These are phyloP conservation scores for Medicago ruthenica DNA, from an alignment of 306 rosid species.

Conservation along the genomic window DNA sequence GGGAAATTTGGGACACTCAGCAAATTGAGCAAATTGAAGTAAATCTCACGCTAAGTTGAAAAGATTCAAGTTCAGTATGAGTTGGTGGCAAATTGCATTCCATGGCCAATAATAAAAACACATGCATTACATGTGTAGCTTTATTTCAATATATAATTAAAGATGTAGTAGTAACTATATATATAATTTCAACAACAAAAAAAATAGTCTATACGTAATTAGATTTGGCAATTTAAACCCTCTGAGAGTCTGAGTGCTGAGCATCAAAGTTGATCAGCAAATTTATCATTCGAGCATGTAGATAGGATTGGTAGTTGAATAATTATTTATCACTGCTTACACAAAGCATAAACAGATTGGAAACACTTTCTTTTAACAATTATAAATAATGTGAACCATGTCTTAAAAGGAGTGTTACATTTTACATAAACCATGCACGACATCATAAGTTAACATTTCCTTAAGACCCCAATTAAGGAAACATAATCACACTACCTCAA, in stretches of 20 bases:
- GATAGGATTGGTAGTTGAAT: no score
- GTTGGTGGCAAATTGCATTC: slow-evolving; percentile 26
- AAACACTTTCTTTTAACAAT: neutral
- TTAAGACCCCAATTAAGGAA: neutral
- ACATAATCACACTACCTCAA: neutral
- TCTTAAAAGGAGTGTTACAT: neutral
- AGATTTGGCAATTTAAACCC: no score
- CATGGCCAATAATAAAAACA: neutral
- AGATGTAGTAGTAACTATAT: no score
- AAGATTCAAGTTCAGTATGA: slow-evolving; percentile 1
- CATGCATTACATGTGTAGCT: neutral
- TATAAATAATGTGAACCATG: neutral
- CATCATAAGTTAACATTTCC: neutral
- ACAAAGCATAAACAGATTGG: neutral
- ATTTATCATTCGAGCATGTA: no score
- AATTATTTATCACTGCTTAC: no score
- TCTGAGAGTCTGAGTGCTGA: no score
- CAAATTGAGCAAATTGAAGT: slow-evolving; percentile 32
- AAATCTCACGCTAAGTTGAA: slow-evolving; percentile 18
- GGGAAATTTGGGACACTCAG: slow-evolving; percentile 38
- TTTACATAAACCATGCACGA: slow-evolving; percentile 6
- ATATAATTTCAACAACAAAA: no score
- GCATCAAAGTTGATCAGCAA: no score
- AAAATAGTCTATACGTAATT: no score
- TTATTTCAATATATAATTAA: neutral